Evolutionary conservation across 306 rosid genomes (phyloP).

Genomic region (Lotus japonicus): DNA sequence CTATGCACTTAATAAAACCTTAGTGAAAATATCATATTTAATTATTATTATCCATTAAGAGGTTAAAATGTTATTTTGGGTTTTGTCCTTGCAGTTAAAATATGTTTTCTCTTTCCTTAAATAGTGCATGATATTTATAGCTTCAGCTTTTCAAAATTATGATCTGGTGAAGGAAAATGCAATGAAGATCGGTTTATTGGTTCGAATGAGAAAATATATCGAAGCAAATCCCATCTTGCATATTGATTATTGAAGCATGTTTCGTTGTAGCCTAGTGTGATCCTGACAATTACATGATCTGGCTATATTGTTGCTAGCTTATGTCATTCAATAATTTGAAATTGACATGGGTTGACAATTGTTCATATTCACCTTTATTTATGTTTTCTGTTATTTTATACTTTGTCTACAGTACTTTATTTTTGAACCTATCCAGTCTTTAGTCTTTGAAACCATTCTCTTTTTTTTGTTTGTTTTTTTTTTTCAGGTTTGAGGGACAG

Average conservation of each 20-base stretch:
- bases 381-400: background rate
- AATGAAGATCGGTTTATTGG: background rate
- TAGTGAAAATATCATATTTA: slow-evolving; percentile 10
- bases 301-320: too few relatives aligned
- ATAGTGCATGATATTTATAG: background rate
- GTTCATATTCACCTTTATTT: background rate
- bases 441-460: background rate
- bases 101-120: background rate
- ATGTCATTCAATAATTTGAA: background rate
- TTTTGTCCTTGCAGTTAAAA: background rate
- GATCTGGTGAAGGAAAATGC: slow-evolving; percentile 8
- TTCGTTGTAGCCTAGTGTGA: background rate
- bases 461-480: background rate
- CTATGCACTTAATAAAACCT: background rate
- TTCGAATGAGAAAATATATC: background rate
- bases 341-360: background rate
- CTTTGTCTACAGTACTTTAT: background rate
- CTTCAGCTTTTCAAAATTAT: too few relatives aligned
- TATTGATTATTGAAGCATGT: background rate
- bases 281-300: slow-evolving; percentile 7
- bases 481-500: slow-evolving; percentile 80
- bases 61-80: background rate
- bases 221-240: background rate
- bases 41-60: background rate
- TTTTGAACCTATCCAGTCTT: background rate